phyloP scores from a whole-genome alignment of 108 stramenopile species.

The Asterionellopsis glacialis region DNA sequence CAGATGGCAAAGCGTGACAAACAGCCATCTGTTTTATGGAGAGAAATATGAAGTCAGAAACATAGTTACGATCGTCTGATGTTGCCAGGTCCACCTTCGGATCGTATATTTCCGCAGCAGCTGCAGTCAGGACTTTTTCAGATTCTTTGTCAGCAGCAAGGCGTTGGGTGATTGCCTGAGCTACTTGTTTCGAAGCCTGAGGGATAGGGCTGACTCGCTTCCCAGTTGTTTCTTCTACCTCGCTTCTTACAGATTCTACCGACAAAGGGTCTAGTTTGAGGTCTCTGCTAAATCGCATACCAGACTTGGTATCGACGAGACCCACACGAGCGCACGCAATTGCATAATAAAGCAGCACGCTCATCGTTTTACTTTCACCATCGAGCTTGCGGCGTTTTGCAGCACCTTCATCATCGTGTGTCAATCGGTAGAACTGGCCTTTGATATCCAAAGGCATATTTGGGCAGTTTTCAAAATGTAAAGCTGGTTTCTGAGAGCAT shows the following conservation, averaged over 20 bases:
- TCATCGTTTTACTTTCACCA: constrained; percentile 1
- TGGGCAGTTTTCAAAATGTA: constrained; percentile 54
- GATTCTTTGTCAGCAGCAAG: constrained; percentile 15
- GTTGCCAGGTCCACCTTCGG: constrained; percentile 4
- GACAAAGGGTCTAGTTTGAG: constrained; percentile 31
- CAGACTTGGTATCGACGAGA: constrained; percentile 23
- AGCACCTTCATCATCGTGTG: constrained; percentile 14
- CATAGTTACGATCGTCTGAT: constrained; percentile 14
- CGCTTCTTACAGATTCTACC: constrained; percentile 22
- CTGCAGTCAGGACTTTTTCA: constrained; percentile 28
- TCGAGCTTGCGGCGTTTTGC: background rate
- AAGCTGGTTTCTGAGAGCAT: constrained; percentile 37
- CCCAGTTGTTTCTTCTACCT: constrained; percentile 14
- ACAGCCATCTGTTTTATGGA: constrained; percentile 38
- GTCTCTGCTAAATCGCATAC: constrained; percentile 44
- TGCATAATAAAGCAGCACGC: constrained; percentile 20
- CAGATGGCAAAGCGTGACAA: constrained; percentile 33
- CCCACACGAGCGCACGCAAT: constrained; percentile 43
- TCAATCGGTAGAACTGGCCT: constrained; percentile 12
- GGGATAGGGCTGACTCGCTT: background rate
- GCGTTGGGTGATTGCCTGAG: background rate
- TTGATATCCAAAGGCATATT: constrained; percentile 19
- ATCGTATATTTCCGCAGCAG: constrained; percentile 21
- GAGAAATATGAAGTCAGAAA: constrained; percentile 44
- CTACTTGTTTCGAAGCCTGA: no score